Base-by-base conservation (phyloP, 2,329 filamentous ascomycete species). In the Taxawa tesnikishii region DNA sequence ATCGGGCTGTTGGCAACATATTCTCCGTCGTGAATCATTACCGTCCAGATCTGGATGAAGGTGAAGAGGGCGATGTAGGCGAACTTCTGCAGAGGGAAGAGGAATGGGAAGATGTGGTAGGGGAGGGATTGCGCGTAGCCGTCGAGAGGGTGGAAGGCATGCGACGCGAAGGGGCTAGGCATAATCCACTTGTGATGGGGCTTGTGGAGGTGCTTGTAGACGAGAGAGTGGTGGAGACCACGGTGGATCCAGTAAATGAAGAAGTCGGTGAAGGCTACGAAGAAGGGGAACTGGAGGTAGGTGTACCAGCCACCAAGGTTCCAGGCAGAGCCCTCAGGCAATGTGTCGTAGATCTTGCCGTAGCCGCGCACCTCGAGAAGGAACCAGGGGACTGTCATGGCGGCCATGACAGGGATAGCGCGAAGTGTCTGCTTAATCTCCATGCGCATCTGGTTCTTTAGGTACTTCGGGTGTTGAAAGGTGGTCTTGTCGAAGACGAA, bases 121-220 rank as follows among this genome's bases (percentile, higher is more conserved):
- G 88, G 88, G 28, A 93, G 55, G 38, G 80, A 82, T 64, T 96
- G 88, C 8, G 76, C 70, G 60, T 79, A 94, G 50, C 88, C 88
- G 52, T 96, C 88, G 32, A 94, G 56, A 1, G 88, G 87, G 64
- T 96, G 85, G 71, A 96, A 96, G 36, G 88, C 88, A 53, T 94
- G 82, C 46, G 79, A 85, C 26, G 88, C 87, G 55, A 75, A 94
- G 1, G 88, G 88, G 3, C 84, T 93, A 3, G 88, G 88, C 83
- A 94, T 92, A 60, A 96, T 94, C 88, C 88, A 96, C 67, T 94
- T 94, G 75, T 96, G 88, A 62, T 96, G 88, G 43, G 85, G 79
- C 73, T 96, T 96, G 73, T 96, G 88, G 30, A 94, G 69, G 44
- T 67, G 67, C 66, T 87, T 92, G 73, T 96, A 96, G 45, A 90